phyloP scores from a whole-genome alignment of 1,284 basidiomycete genomes.

The Ustilago tritici region DNA sequence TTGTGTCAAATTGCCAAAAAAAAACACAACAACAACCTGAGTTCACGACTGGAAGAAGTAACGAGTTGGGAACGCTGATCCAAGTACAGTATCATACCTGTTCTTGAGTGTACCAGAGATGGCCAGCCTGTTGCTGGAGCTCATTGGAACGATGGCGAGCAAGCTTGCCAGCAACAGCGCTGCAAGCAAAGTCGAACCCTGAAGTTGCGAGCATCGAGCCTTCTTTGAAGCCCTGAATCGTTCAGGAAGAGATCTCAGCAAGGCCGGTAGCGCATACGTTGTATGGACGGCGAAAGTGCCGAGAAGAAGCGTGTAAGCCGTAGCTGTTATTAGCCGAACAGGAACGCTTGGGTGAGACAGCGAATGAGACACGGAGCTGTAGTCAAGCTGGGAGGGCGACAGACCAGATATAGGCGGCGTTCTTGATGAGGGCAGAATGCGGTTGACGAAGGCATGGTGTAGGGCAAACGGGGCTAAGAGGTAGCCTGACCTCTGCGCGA shows the following conservation, averaged over 20 bases:
- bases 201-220: constrained; percentile 3
- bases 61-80: constrained; percentile 15
- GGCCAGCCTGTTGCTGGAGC: constrained; percentile 5
- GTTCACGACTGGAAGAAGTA: constrained; percentile 16
- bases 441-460: constrained; percentile 55
- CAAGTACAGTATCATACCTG: constrained; percentile 43
- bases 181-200: constrained; percentile 4
- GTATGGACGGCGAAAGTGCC: constrained; percentile 39
- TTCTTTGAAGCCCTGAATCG: background rate
- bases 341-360: constrained; percentile 21
- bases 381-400: constrained; percentile 61
- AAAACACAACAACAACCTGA: no score
- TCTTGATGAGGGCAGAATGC: constrained; percentile 43
- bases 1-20: no score
- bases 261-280: constrained; percentile 15
- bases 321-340: constrained; percentile 11
- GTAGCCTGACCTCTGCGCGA: constrained; percentile 36
- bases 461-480: constrained; percentile 45
- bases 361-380: constrained; percentile 54
- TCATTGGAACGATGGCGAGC: constrained; percentile 22
- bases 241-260: constrained; percentile 10
- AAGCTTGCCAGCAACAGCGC: constrained; percentile 25
- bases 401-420: constrained; percentile 40
- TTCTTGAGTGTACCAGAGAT: constrained; percentile 29
- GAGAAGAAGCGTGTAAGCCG: constrained; percentile 32